phyloP scores from a whole-genome alignment of 225 moss, liverwort and hornwort genomes.

The Antitrichia curtipendula region DNA sequence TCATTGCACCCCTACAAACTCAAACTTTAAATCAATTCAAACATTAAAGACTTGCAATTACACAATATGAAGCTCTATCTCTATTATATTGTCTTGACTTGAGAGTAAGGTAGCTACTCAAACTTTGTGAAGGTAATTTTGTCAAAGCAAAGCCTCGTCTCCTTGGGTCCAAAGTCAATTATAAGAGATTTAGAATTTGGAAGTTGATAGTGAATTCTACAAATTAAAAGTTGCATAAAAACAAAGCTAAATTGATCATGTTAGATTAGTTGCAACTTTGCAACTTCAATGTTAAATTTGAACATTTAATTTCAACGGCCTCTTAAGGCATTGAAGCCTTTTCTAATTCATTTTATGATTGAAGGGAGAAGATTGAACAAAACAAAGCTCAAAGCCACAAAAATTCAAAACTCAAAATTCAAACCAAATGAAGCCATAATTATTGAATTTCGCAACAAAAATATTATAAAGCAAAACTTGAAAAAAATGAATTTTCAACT shows the following conservation, averaged over 20 bases:
- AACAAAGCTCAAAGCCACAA: no score
- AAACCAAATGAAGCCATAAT: neutral
- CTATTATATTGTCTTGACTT: neutral
- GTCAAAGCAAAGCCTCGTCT: neutral
- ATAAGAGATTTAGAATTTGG: rapidly evolving
- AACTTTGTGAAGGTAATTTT: neutral
- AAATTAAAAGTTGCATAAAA: neutral
- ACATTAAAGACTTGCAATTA: neutral
- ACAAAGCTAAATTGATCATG: neutral
- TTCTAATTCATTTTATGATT: neutral
- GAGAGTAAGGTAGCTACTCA: neutral
- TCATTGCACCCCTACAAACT: neutral
- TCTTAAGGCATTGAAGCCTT: neutral
- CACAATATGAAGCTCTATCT: neutral
- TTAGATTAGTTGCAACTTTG: neutral
- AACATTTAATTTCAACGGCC: rapidly evolving
- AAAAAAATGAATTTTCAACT: neutral
- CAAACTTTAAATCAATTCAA: neutral
- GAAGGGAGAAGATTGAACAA: neutral
- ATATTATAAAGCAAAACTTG: neutral
- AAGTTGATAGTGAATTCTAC: neutral
- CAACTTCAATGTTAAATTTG: neutral
- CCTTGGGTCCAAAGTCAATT: neutral
- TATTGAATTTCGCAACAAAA: neutral
- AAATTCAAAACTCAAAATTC: neutral